These are phyloP conservation scores for Ambrosiella beaveri DNA, from an alignment of 2,329 filamentous ascomycete genomes.

Conservation along the genomic window DNA sequence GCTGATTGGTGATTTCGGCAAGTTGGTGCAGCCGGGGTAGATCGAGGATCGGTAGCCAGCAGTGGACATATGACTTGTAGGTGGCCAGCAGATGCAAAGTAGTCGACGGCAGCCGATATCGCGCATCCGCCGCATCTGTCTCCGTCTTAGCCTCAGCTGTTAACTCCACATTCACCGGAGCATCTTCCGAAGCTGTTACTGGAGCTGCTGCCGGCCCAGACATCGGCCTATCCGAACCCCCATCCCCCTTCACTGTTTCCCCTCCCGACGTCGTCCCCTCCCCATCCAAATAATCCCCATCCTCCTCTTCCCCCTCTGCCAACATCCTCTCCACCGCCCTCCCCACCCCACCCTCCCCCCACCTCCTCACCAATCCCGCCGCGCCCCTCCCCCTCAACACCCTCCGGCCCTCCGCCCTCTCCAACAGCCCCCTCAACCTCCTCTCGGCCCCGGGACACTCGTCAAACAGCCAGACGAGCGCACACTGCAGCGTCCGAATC, in stretches of 20 bases:
- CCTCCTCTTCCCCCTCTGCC: slow-evolving; percentile 26
- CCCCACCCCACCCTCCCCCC: slow-evolving; percentile 45
- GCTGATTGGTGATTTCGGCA: slow-evolving; percentile 22
- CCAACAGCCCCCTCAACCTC: slow-evolving; percentile 36
- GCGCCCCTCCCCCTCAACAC: slow-evolving; percentile 27
- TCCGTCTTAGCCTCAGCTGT: too few relatives aligned
- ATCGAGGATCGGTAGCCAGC: slow-evolving; percentile 59
- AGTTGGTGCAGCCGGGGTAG: slow-evolving; percentile 36
- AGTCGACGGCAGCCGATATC: slow-evolving; percentile 29
- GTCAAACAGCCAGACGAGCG: slow-evolving; percentile 49
- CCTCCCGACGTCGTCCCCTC: slow-evolving; percentile 14
- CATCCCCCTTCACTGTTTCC: background rate
- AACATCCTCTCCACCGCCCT: slow-evolving; percentile 45
- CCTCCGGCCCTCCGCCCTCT: slow-evolving; percentile 25
- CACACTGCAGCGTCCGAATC: slow-evolving; percentile 53
- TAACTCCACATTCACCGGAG: too few relatives aligned
- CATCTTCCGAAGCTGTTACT: background rate
- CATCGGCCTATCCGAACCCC: background rate
- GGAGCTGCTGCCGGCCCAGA: background rate
- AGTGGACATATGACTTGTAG: slow-evolving; percentile 60
- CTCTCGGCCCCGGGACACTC: slow-evolving; percentile 42
- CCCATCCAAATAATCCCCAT: slow-evolving; percentile 22
- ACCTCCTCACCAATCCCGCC: slow-evolving; percentile 39
- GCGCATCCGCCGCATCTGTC: background rate
- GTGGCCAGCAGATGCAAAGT: slow-evolving; percentile 48